Conservation (phyloP, 139 green algal species). For the Volvox africanus region DNA sequence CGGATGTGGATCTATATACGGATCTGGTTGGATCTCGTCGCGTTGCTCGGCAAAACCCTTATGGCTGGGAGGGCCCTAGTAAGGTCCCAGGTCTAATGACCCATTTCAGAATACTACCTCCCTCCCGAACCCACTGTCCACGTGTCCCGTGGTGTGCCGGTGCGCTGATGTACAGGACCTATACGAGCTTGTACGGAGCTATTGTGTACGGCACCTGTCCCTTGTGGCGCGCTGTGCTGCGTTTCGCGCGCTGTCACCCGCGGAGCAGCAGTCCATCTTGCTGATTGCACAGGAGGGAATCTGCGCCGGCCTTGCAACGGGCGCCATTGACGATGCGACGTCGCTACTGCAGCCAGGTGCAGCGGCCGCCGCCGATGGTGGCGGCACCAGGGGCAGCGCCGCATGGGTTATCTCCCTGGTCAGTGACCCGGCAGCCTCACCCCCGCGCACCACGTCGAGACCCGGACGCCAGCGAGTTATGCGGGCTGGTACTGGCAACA, state of each 20-base stretch:
- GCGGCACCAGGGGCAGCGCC: background rate
- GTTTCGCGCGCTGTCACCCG: background rate
- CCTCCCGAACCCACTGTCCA: too few species aligned
- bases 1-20: too few species aligned
- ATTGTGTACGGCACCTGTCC: slow-evolving; percentile 12
- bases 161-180: background rate
- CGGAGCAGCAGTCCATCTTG: background rate
- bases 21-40: too few species aligned
- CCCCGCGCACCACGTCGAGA: background rate
- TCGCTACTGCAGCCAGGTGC: background rate
- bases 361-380: background rate
- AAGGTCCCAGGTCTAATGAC: too few species aligned
- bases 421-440: background rate
- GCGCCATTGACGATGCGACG: background rate
- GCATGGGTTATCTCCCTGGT: background rate
- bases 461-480: too few species aligned
- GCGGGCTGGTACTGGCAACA: too few species aligned
- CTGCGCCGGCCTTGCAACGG: background rate
- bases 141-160: too few species aligned
- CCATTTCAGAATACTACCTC: too few species aligned
- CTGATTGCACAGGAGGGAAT: slow-evolving; percentile 1
- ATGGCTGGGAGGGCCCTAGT: too few species aligned
- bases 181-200: slow-evolving; percentile 5
- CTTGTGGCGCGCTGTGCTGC: slow-evolving; percentile 12
- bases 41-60: too few species aligned